Evolutionary conservation across 148 eudicot genomes (phyloP).

Genomic region (Arbutus unedo): DNA sequence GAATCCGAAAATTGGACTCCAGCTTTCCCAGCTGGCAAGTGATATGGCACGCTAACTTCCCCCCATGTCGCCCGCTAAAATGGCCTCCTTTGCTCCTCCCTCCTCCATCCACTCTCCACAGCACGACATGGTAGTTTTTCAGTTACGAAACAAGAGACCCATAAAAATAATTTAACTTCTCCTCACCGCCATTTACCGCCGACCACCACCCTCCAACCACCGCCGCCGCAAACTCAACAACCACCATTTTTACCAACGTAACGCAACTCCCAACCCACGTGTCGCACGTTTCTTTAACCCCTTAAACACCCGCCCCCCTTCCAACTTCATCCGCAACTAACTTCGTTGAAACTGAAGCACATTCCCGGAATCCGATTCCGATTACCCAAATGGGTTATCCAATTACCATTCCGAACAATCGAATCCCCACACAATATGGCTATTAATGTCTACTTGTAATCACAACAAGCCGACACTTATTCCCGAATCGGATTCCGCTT

Average conservation of each 20-base stretch:
- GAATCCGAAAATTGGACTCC: too few species aligned
- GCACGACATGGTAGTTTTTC: neutral
- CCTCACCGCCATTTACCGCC: neutral
- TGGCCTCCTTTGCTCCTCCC: neutral
- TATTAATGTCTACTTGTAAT: neutral
- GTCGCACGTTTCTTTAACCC: neutral
- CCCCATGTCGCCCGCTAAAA: neutral
- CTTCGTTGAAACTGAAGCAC: neutral
- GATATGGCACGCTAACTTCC: neutral
- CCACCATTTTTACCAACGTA: neutral
- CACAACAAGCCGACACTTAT: neutral
- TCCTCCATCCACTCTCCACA: too few species aligned
- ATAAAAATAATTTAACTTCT: neutral
- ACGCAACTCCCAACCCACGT: neutral
- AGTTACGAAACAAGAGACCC: neutral
- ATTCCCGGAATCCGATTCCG: slow-evolving; percentile 14
- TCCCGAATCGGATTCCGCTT: slow-evolving; percentile 13
- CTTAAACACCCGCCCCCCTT: neutral
- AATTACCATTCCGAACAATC: neutral
- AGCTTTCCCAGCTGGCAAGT: too few species aligned
- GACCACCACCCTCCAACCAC: neutral
- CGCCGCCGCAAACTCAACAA: neutral
- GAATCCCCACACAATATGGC: neutral
- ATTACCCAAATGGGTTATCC: slow-evolving; percentile 5
- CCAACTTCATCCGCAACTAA: neutral